Conservation (phyloP, 2,329 filamentous ascomycete species). For the Emergomyces africanus region DNA sequence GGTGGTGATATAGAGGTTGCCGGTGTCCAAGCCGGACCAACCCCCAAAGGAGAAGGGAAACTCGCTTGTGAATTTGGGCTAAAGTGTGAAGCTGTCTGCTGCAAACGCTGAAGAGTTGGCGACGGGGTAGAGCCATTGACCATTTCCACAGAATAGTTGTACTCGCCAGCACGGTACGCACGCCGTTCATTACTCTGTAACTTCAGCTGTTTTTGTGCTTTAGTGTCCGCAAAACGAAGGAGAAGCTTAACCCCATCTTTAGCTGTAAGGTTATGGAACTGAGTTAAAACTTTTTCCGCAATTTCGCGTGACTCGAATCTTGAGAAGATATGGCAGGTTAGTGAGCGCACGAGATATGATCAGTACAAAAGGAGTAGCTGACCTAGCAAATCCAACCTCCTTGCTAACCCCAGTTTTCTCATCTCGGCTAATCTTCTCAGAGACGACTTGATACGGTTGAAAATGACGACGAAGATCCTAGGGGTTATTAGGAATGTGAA, state of each 20-base stretch:
- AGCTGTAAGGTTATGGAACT: constrained; percentile 71
- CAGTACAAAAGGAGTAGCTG: constrained; percentile 18
- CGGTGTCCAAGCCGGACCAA: constrained; percentile 33
- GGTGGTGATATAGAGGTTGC: constrained; percentile 37
- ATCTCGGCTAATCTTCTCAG: constrained; percentile 90
- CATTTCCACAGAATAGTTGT: constrained; percentile 49
- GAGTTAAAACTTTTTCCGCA: constrained; percentile 77
- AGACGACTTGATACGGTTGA: constrained; percentile 54
- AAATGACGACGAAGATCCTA: constrained; percentile 57
- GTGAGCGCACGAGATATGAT: constrained; percentile 3
- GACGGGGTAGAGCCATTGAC: constrained; percentile 34
- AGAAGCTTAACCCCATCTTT: constrained; percentile 75
- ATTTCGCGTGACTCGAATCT: constrained; percentile 84
- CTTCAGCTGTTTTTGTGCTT: constrained; percentile 93
- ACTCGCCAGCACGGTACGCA: constrained; percentile 92
- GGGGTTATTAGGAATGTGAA: constrained; percentile 22
- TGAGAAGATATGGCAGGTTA: constrained; percentile 10
- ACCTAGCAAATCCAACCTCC: constrained; percentile 96
- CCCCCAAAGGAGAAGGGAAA: constrained; percentile 31
- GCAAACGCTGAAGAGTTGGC: constrained; percentile 29
- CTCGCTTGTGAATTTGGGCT: constrained; percentile 32
- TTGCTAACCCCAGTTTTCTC: constrained; percentile 76
- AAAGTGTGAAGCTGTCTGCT: constrained; percentile 27
- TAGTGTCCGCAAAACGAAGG: constrained; percentile 93
- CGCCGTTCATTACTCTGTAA: constrained; percentile 89